phyloP scores from a whole-genome alignment of 345 rosid genomes.

The Citropsis articulata region DNA sequence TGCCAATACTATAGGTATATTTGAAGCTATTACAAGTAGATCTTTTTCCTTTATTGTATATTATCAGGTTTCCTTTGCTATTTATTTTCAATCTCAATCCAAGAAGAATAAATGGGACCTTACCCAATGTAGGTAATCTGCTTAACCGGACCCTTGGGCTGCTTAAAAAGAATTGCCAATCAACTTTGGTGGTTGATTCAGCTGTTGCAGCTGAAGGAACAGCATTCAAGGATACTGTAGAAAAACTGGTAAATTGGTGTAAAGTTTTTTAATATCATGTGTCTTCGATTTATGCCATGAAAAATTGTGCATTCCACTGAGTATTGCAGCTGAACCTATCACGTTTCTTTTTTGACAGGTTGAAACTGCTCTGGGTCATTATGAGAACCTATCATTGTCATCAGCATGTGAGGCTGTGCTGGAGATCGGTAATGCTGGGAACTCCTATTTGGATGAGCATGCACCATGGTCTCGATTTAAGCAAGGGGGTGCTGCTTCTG shows the following conservation, averaged over 20 bases:
- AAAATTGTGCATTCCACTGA: not conserved
- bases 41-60: not conserved
- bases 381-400: conserved; percentile 66
- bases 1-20: conserved; percentile 84
- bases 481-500: conserved; percentile 78
- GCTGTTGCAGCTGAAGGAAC: conserved; percentile 62
- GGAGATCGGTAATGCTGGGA: conserved; percentile 90
- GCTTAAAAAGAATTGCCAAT: conserved; percentile 78
- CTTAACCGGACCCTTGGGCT: conserved; percentile 94
- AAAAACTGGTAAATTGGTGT: conserved; percentile 50
- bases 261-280: not conserved
- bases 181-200: conserved; percentile 76
- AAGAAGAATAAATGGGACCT: conserved; percentile 3
- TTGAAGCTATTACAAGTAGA: not conserved
- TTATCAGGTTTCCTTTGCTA: not conserved
- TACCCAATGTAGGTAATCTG: conserved; percentile 68
- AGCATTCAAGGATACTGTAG: conserved; percentile 60
- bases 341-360: conserved; percentile 39
- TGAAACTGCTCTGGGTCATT: conserved; percentile 58
- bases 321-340: not conserved
- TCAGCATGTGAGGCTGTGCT: conserved; percentile 81
- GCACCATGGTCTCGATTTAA: conserved; percentile 92
- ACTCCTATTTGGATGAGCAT: conserved; percentile 71
- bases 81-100: not conserved
- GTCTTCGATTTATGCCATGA: not conserved